Conservation (phyloP, 2,329 filamentous ascomycete species). For the Grosmannia serpens region DNA sequence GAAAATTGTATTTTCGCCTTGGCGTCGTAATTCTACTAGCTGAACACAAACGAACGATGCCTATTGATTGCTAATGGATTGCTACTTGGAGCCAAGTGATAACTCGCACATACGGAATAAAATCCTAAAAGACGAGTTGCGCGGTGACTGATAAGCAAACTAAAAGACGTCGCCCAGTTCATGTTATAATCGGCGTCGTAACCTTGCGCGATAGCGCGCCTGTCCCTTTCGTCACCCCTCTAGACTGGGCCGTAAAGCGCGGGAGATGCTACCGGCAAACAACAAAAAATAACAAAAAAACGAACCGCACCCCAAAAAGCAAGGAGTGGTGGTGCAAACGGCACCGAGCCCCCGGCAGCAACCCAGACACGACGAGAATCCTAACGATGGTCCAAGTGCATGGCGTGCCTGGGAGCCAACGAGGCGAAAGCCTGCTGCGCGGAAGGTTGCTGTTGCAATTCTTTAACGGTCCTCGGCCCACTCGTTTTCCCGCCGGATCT, state of each 20-base stretch:
- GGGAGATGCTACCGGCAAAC: not conserved
- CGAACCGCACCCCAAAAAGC: not conserved
- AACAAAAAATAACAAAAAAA: not conserved
- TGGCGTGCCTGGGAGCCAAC: not conserved
- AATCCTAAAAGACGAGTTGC: not conserved
- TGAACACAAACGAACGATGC: no score
- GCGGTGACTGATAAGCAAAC: not conserved
- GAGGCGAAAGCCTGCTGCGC: not conserved
- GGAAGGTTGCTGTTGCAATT: not conserved
- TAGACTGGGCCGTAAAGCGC: not conserved
- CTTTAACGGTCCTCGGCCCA: slow-evolving; percentile 73
- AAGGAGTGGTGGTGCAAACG: no score
- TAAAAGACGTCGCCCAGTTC: not conserved
- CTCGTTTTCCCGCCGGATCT: slow-evolving; percentile 86
- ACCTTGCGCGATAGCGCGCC: not conserved
- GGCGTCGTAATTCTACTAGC: no score
- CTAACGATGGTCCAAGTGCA: not conserved
- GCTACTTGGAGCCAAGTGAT: not conserved
- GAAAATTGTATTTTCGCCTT: no score
- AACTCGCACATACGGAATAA: not conserved
- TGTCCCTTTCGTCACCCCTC: not conserved
- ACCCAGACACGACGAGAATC: not conserved
- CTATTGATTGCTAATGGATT: not conserved
- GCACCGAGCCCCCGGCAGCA: not conserved
- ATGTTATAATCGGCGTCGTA: not conserved